Conservation (phyloP, 1,284 basidiomycete genomes). For the Takashimella tepidaria region DNA sequence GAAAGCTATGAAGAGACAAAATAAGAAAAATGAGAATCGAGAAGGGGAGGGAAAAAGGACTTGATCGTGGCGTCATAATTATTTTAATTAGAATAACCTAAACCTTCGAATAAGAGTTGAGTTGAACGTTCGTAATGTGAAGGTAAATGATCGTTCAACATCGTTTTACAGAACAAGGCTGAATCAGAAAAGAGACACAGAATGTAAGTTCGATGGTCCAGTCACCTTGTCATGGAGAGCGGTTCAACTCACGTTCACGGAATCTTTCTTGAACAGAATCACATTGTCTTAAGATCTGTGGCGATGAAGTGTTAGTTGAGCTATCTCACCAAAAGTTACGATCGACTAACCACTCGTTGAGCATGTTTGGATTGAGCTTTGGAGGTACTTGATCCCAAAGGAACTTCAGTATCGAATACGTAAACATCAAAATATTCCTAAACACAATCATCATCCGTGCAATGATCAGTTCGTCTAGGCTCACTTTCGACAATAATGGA, state of each 20-base stretch:
- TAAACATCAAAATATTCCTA: constrained; percentile 48
- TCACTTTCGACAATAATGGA: too few relatives aligned
- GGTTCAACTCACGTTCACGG: constrained; percentile 51
- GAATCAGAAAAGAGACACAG: too few relatives aligned
- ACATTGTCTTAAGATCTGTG: constrained; percentile 44
- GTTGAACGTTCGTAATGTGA: constrained; percentile 42
- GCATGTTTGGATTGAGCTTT: constrained; percentile 33
- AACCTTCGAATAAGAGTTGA: constrained; percentile 37
- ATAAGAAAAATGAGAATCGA: neutral
- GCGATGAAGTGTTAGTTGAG: neutral
- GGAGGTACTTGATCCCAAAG: neutral
- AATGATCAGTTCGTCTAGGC: neutral
- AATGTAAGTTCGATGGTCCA: too few relatives aligned
- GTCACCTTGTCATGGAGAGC: too few relatives aligned
- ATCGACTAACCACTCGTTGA: constrained; percentile 46
- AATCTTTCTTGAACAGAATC: constrained; percentile 51
- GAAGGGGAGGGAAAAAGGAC: neutral
- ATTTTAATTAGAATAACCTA: constrained; percentile 13
- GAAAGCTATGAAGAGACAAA: neutral
- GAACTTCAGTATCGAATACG: constrained; percentile 25
- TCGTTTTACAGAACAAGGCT: constrained; percentile 42
- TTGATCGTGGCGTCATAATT: neutral
- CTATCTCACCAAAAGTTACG: too few relatives aligned
- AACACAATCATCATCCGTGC: constrained; percentile 7
- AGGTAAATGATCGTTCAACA: constrained; percentile 47